Evolutionary conservation across 345 rosid genomes (phyloP).

Genomic region (Dipteronia dyeriana): DNA sequence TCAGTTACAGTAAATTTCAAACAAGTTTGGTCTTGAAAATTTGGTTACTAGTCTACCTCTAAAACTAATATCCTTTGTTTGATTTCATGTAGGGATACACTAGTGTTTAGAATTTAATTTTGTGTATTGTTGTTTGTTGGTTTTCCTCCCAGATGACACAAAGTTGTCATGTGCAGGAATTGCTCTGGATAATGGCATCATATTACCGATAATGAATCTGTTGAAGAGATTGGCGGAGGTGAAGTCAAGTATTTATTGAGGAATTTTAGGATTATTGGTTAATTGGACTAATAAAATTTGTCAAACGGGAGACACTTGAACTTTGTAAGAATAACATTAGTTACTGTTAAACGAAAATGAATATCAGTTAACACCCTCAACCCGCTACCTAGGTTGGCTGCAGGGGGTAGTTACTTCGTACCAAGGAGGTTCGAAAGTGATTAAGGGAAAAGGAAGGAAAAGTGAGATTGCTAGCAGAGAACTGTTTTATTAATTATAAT

Average conservation of each 20-base stretch:
- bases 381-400: no score
- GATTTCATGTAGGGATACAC: slow-evolving; percentile 76
- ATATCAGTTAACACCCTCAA: no score
- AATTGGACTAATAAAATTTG: slow-evolving; percentile 23
- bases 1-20: not conserved
- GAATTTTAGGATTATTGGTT: slow-evolving; percentile 2
- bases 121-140: no score
- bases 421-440: no score
- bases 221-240: not conserved
- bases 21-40: not conserved
- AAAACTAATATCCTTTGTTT: slow-evolving; percentile 4
- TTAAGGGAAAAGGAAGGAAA: no score
- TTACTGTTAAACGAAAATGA: no score
- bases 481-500: no score
- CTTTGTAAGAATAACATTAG: slow-evolving; percentile 6
- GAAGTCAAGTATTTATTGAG: not conserved
- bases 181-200: slow-evolving; percentile 52
- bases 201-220: slow-evolving; percentile 42
- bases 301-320: not conserved
- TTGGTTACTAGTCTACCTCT: not conserved
- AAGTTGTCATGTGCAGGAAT: slow-evolving; percentile 49
- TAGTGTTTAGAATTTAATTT: slow-evolving; percentile 52
- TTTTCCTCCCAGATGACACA: not conserved
- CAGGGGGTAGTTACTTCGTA: no score
- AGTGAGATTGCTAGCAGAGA: no score